Conservation (phyloP, 2,329 filamentous ascomycete genomes). For the Penicillium crustosum region DNA sequence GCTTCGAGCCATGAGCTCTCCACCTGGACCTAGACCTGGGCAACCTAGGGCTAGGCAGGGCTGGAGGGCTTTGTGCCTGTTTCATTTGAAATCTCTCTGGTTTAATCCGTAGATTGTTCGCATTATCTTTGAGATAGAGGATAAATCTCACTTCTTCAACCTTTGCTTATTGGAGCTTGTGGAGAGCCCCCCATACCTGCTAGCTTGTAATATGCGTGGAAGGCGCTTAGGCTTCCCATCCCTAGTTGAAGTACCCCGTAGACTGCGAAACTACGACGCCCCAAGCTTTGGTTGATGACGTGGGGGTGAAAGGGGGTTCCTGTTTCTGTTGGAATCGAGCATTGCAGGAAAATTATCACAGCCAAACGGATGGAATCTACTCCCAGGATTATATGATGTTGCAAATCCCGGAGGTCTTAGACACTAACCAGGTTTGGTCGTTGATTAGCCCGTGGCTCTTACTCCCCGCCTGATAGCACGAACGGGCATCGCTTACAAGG, state of each 20-base stretch:
- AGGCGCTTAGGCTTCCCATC: not conserved
- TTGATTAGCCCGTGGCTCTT: not conserved
- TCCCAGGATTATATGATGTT: no score
- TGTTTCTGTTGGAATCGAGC: no score
- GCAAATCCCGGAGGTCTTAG: no score
- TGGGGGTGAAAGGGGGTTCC: rapidly evolving
- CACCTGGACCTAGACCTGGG: not conserved
- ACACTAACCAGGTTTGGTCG: no score
- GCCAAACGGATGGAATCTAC: no score
- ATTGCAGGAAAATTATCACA: no score
- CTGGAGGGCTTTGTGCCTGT: not conserved
- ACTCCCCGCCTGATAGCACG: not conserved
- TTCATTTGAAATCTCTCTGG: no score
- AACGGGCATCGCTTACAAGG: not conserved
- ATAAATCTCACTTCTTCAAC: not conserved
- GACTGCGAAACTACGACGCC: no score
- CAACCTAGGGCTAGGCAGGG: no score
- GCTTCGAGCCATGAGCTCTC: not conserved
- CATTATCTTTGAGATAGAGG: not conserved
- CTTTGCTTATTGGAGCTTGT: not conserved
- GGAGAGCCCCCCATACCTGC: not conserved
- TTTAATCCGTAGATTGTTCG: not conserved
- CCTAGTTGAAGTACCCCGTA: no score
- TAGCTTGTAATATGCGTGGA: not conserved
- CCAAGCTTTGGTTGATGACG: no score